Conservation (phyloP, 768 basidiomycete genomes). For the Leccinum obscurum region DNA sequence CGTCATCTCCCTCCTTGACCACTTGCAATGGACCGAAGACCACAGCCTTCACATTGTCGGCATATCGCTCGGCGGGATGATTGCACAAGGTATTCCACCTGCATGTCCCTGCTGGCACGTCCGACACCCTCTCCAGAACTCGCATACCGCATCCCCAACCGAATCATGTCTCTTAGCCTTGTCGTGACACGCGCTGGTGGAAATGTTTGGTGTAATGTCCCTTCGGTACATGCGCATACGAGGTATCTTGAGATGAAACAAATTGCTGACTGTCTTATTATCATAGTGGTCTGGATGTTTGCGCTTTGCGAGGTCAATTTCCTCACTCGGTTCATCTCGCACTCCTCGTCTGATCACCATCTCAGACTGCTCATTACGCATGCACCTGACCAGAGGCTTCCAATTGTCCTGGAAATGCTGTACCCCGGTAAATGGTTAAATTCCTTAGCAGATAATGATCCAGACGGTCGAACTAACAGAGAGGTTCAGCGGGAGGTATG, state of each 20-base stretch:
- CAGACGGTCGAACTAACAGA: conserved; percentile 60
- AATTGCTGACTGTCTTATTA: background rate
- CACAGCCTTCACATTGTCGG: conserved; percentile 71
- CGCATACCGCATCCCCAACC: conserved; percentile 60
- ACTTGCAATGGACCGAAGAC: conserved; percentile 66
- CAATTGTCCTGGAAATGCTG: conserved; percentile 54
- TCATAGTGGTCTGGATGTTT: conserved; percentile 43
- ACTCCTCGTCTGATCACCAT: conserved; percentile 8
- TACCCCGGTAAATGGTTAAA: conserved; percentile 65
- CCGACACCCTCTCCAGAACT: conserved; percentile 49
- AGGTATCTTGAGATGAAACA: background rate
- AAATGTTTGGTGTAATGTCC: conserved; percentile 53
- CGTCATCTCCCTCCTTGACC: conserved; percentile 61
- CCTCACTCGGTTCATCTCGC: background rate
- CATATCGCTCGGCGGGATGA: conserved; percentile 81
- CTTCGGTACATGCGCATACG: conserved; percentile 49
- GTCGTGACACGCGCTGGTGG: conserved; percentile 73
- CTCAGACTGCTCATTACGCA: conserved; percentile 36
- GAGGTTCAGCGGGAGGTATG: conserved; percentile 58
- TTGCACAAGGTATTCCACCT: conserved; percentile 58
- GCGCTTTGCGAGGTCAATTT: conserved; percentile 36
- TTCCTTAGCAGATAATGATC: conserved; percentile 50
- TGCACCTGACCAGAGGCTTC: conserved; percentile 49
- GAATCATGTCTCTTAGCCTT: conserved; percentile 66
- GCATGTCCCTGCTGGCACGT: background rate